Base-by-base conservation (phyloP, 225 moss, liverwort and hornwort species). In the Climacium dendroides region DNA sequence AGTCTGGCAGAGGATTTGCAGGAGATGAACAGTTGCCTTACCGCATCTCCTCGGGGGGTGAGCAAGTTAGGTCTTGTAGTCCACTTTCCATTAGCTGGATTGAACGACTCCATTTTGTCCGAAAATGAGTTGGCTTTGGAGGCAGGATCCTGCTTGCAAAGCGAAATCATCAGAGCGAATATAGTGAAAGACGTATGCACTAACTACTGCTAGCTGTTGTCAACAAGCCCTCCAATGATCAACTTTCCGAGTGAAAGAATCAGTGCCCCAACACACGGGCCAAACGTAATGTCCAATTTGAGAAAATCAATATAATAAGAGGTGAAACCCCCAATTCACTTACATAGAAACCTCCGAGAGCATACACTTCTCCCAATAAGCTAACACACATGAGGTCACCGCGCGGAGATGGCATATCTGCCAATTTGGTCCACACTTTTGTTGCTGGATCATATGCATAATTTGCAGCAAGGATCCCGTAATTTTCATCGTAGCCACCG, bases 1-100 rank as follows among this genome's bases (percentile, higher is more conserved):
- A 63, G 29, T 13, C 25, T 67, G 50, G 74, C 74, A 80, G 47
- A 39, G 74, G 37, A 41, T 63, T 62, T 74, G 45, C 48, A 64
- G 43, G 20, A 71, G 75, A 80, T 73, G 41, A 62, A 30, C 41
- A 59, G 29, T 45, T 59, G 22, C 65, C 74, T 37, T 86, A 97
- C 97, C 92, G 93, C 98, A 91, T 99, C 98, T 80, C 98, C 98
- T 73, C 98, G 95, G 29, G 98, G 93, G 14, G 96, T 97, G 61
- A 99, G 92, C 82, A 99, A 91, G 32, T 91, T 72, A 23, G 95
- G 94, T 74, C 93, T 92, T 54, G 61, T 88, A 35, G 95, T 99
- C 98, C 98, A 99, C 55, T 18, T 76, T 67, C 90, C 84, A 19
- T 91, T 93, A 20, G 85, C 91, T 39, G 98, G 97, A 85, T 96